phyloP scores from a whole-genome alignment of 257 asterid species.

The Solanum dulcamara region DNA sequence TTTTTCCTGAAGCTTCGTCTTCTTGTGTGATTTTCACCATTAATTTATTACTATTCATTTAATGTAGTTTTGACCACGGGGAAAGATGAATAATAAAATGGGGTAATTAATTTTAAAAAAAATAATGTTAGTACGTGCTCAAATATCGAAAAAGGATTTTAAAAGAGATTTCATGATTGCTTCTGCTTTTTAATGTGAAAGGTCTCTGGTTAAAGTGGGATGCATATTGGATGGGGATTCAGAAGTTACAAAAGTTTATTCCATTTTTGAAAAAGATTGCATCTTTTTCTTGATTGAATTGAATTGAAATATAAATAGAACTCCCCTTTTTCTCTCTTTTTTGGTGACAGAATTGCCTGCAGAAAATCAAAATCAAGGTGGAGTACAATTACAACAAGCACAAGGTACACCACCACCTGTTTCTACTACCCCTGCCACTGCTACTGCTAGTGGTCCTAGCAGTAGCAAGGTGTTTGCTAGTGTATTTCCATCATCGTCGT shows the following conservation, averaged over 20 bases:
- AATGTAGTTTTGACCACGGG: not conserved
- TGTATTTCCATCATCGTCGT: slow-evolving; percentile 22
- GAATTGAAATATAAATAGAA: not conserved
- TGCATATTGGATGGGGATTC: slow-evolving; percentile 23
- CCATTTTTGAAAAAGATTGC: slow-evolving; percentile 8
- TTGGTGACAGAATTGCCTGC: slow-evolving; percentile 46
- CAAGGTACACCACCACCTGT: slow-evolving; percentile 1
- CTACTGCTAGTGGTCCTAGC: slow-evolving; percentile 13
- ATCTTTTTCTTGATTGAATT: slow-evolving; percentile 7
- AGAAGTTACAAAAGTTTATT: slow-evolving; percentile 18
- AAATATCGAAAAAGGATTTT: slow-evolving; percentile 16
- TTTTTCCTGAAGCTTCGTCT: not conserved
- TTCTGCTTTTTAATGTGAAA: slow-evolving; percentile 29
- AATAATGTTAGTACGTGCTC: slow-evolving; percentile 6
- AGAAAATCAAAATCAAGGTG: slow-evolving; percentile 26
- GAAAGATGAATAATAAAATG: not conserved
- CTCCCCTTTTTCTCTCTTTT: not conserved
- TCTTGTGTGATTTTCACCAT: not conserved
- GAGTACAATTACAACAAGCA: slow-evolving; percentile 24
- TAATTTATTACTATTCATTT: not conserved
- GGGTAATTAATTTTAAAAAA: not conserved
- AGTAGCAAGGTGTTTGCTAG: slow-evolving; percentile 21
- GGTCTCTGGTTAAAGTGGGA: slow-evolving; percentile 17
- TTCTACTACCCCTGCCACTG: slow-evolving; percentile 5
- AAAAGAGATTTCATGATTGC: slow-evolving; percentile 37